phyloP scores from a whole-genome alignment of 768 basidiomycete species.

The Cystofilobasidium ferigula region DNA sequence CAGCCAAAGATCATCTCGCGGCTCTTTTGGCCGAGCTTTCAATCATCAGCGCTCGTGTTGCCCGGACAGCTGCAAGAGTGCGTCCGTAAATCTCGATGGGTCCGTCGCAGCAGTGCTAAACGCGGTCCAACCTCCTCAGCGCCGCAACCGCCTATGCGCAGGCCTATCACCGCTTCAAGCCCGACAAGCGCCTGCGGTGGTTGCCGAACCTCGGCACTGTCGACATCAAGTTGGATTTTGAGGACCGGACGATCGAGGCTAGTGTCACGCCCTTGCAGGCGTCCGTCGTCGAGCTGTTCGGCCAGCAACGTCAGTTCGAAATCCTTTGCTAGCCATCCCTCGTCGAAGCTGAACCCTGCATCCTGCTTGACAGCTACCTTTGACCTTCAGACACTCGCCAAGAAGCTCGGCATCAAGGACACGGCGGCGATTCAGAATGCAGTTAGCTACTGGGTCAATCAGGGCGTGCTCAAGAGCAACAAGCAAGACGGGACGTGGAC shows the following conservation, averaged over 20 bases:
- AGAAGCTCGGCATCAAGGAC: slow-evolving; percentile 7
- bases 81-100: not conserved
- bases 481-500: slow-evolving; percentile 28
- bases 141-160: slow-evolving; percentile 48
- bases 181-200: slow-evolving; percentile 84
- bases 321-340: not conserved
- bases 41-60: slow-evolving; percentile 59
- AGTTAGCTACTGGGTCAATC: slow-evolving; percentile 29
- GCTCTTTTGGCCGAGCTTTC: slow-evolving; percentile 87
- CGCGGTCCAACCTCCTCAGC: slow-evolving; percentile 32
- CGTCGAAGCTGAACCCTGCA: not conserved
- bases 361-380: slow-evolving; percentile 13
- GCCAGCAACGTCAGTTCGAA: slow-evolving; percentile 53
- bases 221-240: slow-evolving; percentile 63
- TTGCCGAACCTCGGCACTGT: slow-evolving; percentile 79
- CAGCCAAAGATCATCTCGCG: slow-evolving; percentile 86
- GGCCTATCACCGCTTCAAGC: slow-evolving; percentile 72
- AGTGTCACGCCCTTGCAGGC: slow-evolving; percentile 83
- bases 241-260: slow-evolving; percentile 62
- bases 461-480: slow-evolving; percentile 19
- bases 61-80: slow-evolving; percentile 58
- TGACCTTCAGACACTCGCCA: slow-evolving; percentile 4
- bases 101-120: not conserved
- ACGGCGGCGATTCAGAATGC: slow-evolving; percentile 23
- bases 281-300: slow-evolving; percentile 77